Percentiles rank a stretch among this genome's conserved stretches.
These are phyloP conservation scores for Termitomyces titanicus DNA, from an alignment of 768 basidiomycete species.

Conservation along the genomic window DNA sequence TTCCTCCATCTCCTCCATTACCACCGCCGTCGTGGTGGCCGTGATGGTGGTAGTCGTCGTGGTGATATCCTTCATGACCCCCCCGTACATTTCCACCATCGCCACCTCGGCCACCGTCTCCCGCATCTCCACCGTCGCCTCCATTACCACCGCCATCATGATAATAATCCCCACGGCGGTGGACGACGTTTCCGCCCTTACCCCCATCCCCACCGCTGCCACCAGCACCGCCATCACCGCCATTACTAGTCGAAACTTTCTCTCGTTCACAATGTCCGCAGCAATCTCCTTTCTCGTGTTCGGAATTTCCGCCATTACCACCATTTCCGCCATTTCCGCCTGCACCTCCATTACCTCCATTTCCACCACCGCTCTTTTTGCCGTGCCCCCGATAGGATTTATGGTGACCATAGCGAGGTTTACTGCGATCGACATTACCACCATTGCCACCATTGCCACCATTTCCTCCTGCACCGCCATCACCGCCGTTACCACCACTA, in stretches of 20 bases:
- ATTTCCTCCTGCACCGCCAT: background rate
- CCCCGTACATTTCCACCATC: background rate
- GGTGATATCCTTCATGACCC: background rate
- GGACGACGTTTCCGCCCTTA: background rate
- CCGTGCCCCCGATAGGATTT: background rate
- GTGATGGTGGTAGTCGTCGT: background rate
- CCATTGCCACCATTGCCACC: conserved; percentile 5
- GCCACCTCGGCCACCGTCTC: background rate
- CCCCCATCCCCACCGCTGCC: conserved; percentile 10
- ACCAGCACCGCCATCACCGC: conserved; percentile 3
- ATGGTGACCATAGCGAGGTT: background rate
- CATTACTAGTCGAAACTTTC: conserved; percentile 1
- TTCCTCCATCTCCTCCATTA: too few relatives aligned
- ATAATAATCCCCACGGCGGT: background rate
- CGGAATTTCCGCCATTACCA: conserved; percentile 3
- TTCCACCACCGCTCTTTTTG: conserved; percentile 1
- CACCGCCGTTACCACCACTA: background rate
- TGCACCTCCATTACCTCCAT: conserved; percentile 1
- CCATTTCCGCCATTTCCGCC: conserved; percentile 3
- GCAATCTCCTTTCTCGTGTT: background rate
- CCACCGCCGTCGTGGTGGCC: background rate
- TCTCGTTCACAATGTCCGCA: background rate
- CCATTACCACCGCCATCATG: background rate
- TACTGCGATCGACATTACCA: background rate
- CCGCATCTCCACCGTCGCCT: background rate